Evolutionary conservation across 257 asterid genomes (phyloP).

Genomic region (Przewalskia tangutica): DNA sequence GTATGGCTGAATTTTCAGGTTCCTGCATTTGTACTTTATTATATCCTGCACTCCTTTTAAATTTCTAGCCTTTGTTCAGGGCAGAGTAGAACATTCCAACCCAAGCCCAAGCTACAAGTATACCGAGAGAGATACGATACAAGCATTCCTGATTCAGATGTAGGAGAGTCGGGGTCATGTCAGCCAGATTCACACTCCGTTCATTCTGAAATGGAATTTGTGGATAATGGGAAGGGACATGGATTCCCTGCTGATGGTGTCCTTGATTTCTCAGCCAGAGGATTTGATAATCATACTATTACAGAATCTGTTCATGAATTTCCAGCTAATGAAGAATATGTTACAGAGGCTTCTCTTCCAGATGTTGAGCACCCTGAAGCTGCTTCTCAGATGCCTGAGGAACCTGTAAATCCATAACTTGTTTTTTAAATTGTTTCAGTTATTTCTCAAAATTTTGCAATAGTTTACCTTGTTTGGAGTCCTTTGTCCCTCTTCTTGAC

Average conservation of each 20-base stretch:
- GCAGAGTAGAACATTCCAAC: slow-evolving; percentile 35
- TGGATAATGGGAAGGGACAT: slow-evolving; percentile 25
- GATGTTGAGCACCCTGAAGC: slow-evolving; percentile 26
- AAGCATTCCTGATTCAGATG: slow-evolving; percentile 10
- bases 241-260: slow-evolving; percentile 30
- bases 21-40: not conserved
- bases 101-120: slow-evolving; percentile 36
- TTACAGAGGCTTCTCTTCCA: slow-evolving; percentile 20
- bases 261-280: slow-evolving; percentile 44
- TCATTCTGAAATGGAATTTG: slow-evolving; percentile 24
- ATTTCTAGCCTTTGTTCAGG: slow-evolving; percentile 25
- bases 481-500: slow-evolving; percentile 1
- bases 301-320: slow-evolving; percentile 30
- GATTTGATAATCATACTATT: slow-evolving; percentile 21
- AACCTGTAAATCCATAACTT: slow-evolving; percentile 30
- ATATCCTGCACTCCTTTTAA: slow-evolving; percentile 1
- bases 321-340: slow-evolving; percentile 32
- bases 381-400: slow-evolving; percentile 37
- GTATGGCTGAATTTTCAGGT: slow-evolving; percentile 22
- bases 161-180: slow-evolving; percentile 12
- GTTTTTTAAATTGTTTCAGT: slow-evolving; percentile 6
- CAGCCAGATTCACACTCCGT: slow-evolving; percentile 15
- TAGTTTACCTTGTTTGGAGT: not conserved
- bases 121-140: slow-evolving; percentile 16
- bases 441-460: not conserved